Base-by-base conservation (phyloP, 805 yeast species). In the Lipomyces yamanashiensis region DNA sequence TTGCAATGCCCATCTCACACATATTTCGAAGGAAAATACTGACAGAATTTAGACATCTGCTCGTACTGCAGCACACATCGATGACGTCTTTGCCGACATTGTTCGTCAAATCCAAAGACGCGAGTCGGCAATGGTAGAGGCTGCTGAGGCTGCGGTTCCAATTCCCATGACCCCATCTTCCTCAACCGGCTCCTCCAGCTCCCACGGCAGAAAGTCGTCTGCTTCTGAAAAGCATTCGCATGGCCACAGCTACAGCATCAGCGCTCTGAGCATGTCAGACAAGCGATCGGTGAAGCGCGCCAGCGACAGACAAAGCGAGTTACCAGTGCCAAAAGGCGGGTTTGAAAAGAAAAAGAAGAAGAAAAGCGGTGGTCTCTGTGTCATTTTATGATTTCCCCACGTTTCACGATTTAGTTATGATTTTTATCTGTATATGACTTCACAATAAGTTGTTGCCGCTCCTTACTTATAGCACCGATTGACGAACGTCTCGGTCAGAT, bases 21-120 rank as follows among this genome's bases (percentile, higher is more conserved):
- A 41, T 21, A 21, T 34, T 19, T 43, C 1, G 6, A 12, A 13
- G 13, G 7, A 15, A 43, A 2, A 43, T 43, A 43, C 19, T 40
- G 48, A 28, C 61, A 9, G 7, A 13, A 15, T 13, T 7, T n/a
- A 61, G 67, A 63, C 67, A 12, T 64, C 67, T 21, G 69, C 69
- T 19, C 64, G 69, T 12, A 49, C 67, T 5, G 58, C 62, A 13
- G 54, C 45, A 3, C 60, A 66, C 34, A 53, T 66, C 23, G 39
- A 23, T 17, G 69, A 66, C 43, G 60, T 66, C 23, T 66, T 63
- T 28, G 58, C 62, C 12, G 67, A 66, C 47, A 43, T 66, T 7
- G 69, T 63, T 17, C 85, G 96, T 74, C 97, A 91, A 72, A 90
- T 92, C 62, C 90, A 88, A 83, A 82, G 92, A 70, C 86, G 87